phyloP scores from a whole-genome alignment of 2,329 filamentous ascomycete genomes.

The Neonectria neomacrospora region DNA sequence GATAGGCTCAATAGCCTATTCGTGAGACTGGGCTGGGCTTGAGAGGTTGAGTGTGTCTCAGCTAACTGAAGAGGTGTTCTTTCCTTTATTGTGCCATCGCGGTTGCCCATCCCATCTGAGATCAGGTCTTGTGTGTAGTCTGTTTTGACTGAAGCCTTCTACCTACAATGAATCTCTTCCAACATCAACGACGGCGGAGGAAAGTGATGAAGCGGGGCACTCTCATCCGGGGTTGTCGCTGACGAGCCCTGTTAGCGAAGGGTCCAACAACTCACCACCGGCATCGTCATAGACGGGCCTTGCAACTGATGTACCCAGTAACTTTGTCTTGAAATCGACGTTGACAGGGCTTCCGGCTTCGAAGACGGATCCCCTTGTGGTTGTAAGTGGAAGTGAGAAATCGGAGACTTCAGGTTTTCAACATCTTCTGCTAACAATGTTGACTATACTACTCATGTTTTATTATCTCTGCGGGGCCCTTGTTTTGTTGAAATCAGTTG shows the following conservation, averaged over 20 bases:
- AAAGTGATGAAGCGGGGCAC: too few species aligned
- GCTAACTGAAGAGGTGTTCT: not conserved
- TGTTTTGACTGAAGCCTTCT: not conserved
- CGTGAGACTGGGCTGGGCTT: not conserved
- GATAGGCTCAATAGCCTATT: not conserved
- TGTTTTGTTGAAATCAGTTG: not conserved
- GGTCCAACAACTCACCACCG: not conserved
- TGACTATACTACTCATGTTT: not conserved
- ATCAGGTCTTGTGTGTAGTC: not conserved
- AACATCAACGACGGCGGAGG: too few species aligned
- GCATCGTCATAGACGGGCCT: not conserved
- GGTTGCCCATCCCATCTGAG: not conserved
- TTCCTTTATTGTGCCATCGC: not conserved
- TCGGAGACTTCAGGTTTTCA: not conserved
- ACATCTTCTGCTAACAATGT: not conserved
- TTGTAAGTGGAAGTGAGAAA: not conserved
- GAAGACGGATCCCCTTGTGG: not conserved
- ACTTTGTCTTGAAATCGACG: not conserved
- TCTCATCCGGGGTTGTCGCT: too few species aligned
- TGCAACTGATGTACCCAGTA: not conserved
- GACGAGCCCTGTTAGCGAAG: too few species aligned
- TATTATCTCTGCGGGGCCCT: not conserved
- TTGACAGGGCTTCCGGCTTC: not conserved
- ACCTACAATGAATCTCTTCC: not conserved
- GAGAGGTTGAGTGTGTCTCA: not conserved